Base-by-base conservation (phyloP, 768 basidiomycete species). In the Boletus pseudopeckii region DNA sequence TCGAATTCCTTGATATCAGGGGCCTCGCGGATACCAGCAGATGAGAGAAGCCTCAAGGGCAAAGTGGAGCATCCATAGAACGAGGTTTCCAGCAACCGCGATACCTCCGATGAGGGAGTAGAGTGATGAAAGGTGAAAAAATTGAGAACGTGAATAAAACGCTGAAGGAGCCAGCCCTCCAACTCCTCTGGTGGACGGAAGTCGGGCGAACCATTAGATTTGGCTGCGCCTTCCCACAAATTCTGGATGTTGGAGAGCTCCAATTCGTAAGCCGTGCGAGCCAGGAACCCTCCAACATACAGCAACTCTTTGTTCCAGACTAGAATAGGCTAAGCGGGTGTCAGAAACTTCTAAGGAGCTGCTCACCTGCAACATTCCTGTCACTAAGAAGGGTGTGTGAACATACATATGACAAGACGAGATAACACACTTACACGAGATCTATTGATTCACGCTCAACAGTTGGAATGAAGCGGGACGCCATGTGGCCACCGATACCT, bases 41-140 rank as follows among this genome's bases (percentile, higher is more conserved):
- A 57, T 6, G 56, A 57, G 13, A 57, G 43, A 28, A 57, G 47
- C 26, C 26, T 58, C 17, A 57, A 15, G 6, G 56, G 56, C 1
- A 32, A 36, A 15, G 56, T 24, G 18, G 56, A 58, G 14, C 56
- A 57, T 40, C 32, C 56, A 30, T 57, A 57, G 17, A 98, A 98
- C 1, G 87, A 84, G 1, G 76, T 71, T 66, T 92, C 87, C 53
- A 95, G 79, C 15, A 82, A 69, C 10, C 70, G 72, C 0, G 91
- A 85, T 30, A 98, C 90, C 44, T 89, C 81, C 2, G 82, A 67
- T 0, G 90, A 92, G 1, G 96, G 96, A 0, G 96, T 96, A 0
- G 96, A 96, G 3, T 80, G 74, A 58, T 85, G 81, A 70, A 92
- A 98, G 2, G 90, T 88, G 75, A 97, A 98, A 74, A 97, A 97